Conservation (phyloP, 768 basidiomycete genomes). For the Leucogyrophana mollusca region DNA sequence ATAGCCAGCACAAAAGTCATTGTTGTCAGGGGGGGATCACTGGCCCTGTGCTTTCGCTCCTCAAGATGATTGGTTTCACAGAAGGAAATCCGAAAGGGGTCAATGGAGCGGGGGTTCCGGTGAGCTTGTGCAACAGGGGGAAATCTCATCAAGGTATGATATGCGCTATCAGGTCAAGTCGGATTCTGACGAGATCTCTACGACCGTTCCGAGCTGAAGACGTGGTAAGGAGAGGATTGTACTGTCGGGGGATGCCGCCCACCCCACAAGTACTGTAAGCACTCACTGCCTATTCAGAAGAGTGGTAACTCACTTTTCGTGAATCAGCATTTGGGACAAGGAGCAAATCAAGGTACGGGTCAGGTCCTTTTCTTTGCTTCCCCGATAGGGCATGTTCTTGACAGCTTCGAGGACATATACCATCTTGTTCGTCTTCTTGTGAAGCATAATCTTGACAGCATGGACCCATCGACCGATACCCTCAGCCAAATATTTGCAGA, state of each 20-base stretch:
- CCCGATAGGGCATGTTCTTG: too few species aligned
- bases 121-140: too few species aligned
- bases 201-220: constrained; percentile 38
- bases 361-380: too few species aligned
- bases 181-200: too few species aligned
- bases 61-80: constrained; percentile 37
- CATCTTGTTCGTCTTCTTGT: constrained; percentile 32
- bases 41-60: constrained; percentile 38
- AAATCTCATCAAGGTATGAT: too few species aligned
- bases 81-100: too few species aligned
- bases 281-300: not conserved
- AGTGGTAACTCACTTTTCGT: not conserved
- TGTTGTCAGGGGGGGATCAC: constrained; percentile 39
- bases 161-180: too few species aligned
- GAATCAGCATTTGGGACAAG: constrained; percentile 45
- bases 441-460: constrained; percentile 26
- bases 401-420: constrained; percentile 42
- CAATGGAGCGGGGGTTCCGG: too few species aligned
- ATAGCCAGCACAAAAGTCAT: constrained; percentile 29
- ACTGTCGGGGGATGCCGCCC: constrained; percentile 45
- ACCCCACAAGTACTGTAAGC: constrained; percentile 45
- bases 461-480: constrained; percentile 21
- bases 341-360: constrained; percentile 46
- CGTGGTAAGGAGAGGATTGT: constrained; percentile 42
- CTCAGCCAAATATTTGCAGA: constrained; percentile 31